phyloP scores from a whole-genome alignment of 768 basidiomycete genomes.

The Rhizopogon salebrosus region DNA sequence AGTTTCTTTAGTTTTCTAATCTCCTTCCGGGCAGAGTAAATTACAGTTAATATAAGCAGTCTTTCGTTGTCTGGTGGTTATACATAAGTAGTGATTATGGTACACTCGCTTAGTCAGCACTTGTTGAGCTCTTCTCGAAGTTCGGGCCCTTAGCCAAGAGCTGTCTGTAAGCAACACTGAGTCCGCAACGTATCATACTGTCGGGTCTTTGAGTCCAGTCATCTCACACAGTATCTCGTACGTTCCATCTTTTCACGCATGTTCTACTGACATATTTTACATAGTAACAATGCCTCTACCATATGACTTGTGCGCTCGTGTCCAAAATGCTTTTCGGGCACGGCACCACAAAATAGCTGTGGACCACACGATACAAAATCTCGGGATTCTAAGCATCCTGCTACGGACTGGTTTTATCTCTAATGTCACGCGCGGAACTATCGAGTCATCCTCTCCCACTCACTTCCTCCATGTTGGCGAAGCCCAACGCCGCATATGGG shows the following conservation, averaged over 20 bases:
- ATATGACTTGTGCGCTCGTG: constrained; percentile 81
- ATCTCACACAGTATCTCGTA: not conserved
- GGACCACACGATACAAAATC: constrained; percentile 81
- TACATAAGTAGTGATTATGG: no score
- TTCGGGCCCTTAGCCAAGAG: no score
- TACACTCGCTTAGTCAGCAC: no score
- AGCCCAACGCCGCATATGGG: constrained; percentile 83
- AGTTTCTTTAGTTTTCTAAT: constrained; percentile 53
- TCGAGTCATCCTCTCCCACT: constrained; percentile 55
- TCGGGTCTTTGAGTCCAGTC: not conserved
- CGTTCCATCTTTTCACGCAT: not conserved
- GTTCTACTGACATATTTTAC: not conserved
- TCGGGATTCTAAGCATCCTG: constrained; percentile 89
- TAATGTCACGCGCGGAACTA: constrained; percentile 75
- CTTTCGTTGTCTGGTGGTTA: no score
- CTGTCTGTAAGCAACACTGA: no score
- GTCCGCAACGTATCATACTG: no score
- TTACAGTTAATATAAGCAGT: no score
- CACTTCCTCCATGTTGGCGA: constrained; percentile 56
- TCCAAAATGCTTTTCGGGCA: constrained; percentile 90
- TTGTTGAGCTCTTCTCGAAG: no score
- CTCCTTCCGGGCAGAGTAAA: no score
- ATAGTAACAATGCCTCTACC: constrained; percentile 49
- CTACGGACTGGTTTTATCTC: constrained; percentile 87
- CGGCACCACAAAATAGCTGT: constrained; percentile 75